Base-by-base conservation (phyloP, 1,139 yeast species). In the Geotrichum candidum region DNA sequence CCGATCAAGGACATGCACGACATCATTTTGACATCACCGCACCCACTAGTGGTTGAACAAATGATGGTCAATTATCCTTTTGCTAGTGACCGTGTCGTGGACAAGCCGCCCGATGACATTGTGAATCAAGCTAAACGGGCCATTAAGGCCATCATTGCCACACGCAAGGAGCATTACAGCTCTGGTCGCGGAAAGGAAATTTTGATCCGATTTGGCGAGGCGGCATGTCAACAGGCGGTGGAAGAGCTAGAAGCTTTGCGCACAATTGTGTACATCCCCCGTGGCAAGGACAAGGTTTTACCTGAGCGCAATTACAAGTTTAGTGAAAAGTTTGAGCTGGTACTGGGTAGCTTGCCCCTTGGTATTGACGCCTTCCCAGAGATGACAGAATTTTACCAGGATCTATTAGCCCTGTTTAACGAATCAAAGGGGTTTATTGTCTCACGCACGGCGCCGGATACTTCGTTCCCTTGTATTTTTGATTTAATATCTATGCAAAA, bases 131-230 rank as follows among this genome's bases (percentile, higher is more conserved):
- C 76, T 25, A 70, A 73, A 61, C 70, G 69, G 13, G 68, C 73
- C 9, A 73, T 78, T 53, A 84, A 86, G 68, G 84, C 92, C 0
- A 79, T 88, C 6, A 82, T 88, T 67, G 82, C 88, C 0, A 84
- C 90, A 0, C 80, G 81, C 0, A 77, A 77, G 22, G 79, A 77
- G 1, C 74, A 76, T 10, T 83, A 84, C 63, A 77, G 82, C 15
- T 74, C 84, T 1, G 70, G 73, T 4, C 71, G 75, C 60, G 83
- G 83, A 6, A 79, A 76, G 57, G 72, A 71, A 52, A 72, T 84
- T 7, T 78, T 86, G 57, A 74, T 76, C 0, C 69, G 70, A 6
- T 78, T 76, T 64, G 81, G 81, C 1, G 82, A 82, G 15, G 77
- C 74, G 0, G 73, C 71, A 10, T 55, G 58, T 41, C 35, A 27